Conservation (phyloP, 2,329 filamentous ascomycete genomes). For the Clathrospora elynae region DNA sequence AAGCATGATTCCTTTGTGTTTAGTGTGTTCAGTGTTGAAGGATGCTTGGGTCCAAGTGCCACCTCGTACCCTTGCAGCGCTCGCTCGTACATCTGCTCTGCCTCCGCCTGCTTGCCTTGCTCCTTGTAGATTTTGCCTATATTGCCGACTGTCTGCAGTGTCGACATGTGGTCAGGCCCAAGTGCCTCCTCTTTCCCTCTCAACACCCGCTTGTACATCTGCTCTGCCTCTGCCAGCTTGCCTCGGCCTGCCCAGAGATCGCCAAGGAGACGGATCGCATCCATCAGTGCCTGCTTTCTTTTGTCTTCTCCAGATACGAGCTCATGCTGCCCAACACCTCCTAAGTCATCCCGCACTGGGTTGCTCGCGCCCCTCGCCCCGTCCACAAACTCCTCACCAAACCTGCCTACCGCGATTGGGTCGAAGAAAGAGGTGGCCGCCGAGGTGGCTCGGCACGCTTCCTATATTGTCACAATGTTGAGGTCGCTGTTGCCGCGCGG, state of each 20-base stretch:
- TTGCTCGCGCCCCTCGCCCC: constrained; percentile 51
- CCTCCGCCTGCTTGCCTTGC: constrained; percentile 23
- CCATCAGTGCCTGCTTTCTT: constrained; percentile 1
- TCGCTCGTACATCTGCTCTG: constrained; percentile 24
- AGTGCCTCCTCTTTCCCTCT: constrained; percentile 20
- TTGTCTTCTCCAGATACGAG: too few relatives aligned
- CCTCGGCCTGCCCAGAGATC: constrained; percentile 5
- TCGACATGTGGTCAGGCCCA: constrained; percentile 15
- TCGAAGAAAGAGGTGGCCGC: constrained; percentile 22
- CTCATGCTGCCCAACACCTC: too few relatives aligned
- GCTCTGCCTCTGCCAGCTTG: constrained; percentile 15
- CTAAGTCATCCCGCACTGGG: constrained; percentile 51
- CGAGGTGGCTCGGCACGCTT: constrained; percentile 18
- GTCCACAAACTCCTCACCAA: constrained; percentile 49
- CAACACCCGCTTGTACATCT: constrained; percentile 26
- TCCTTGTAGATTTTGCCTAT: constrained; percentile 14
- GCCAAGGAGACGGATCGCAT: background rate
- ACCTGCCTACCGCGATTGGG: constrained; percentile 17
- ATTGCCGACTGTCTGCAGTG: constrained; percentile 22
- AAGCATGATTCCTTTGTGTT: too few relatives aligned
- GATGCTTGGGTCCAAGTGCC: constrained; percentile 1
- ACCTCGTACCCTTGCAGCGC: constrained; percentile 25
- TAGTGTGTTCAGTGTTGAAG: constrained; percentile 7
- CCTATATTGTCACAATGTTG: constrained; percentile 28
- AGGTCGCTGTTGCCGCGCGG: constrained; percentile 27